phyloP scores from a whole-genome alignment of 148 eudicot genomes.

The Agrostemma githago region DNA sequence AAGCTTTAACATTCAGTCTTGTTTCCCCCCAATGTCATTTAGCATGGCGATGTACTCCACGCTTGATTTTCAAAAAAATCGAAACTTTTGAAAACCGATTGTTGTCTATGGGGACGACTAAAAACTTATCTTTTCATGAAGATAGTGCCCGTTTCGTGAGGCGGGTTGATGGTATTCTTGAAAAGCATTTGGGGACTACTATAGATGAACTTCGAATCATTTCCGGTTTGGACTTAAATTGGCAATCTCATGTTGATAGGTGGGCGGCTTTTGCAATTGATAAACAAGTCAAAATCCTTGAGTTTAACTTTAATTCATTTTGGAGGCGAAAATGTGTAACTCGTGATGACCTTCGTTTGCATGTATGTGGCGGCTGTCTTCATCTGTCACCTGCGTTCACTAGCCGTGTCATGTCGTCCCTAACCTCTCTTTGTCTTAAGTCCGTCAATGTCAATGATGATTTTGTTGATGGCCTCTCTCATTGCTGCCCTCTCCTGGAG shows the following conservation, averaged over 20 bases:
- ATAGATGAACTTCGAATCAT: conserved; percentile 12
- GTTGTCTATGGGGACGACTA: no score
- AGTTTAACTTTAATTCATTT: neutral
- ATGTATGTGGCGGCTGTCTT: neutral
- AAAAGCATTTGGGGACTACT: neutral
- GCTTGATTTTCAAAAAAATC: conserved; percentile 14
- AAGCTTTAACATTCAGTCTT: conserved; percentile 9
- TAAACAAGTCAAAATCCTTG: conserved; percentile 14
- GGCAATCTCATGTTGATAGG: conserved; percentile 17
- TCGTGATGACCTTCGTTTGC: neutral
- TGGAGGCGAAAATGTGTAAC: neutral
- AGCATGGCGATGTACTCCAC: conserved; percentile 13
- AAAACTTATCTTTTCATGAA: neutral
- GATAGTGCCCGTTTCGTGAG: conserved; percentile 9
- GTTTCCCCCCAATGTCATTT: conserved; percentile 10
- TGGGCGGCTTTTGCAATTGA: conserved; percentile 13
- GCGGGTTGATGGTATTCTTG: conserved; percentile 11
- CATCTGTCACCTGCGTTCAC: neutral
- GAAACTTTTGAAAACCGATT: neutral
- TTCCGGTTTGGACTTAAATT: conserved; percentile 4
- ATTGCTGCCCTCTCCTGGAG: conserved; percentile 6
- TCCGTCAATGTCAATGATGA: conserved; percentile 6
- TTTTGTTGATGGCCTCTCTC: neutral
- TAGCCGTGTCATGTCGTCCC: neutral
- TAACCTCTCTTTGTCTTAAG: conserved; percentile 5